Evolutionary conservation across 768 basidiomycete genomes (phyloP), one percentile per base, ranked within the genome.

Genomic region (Serendipita indica): DNA sequence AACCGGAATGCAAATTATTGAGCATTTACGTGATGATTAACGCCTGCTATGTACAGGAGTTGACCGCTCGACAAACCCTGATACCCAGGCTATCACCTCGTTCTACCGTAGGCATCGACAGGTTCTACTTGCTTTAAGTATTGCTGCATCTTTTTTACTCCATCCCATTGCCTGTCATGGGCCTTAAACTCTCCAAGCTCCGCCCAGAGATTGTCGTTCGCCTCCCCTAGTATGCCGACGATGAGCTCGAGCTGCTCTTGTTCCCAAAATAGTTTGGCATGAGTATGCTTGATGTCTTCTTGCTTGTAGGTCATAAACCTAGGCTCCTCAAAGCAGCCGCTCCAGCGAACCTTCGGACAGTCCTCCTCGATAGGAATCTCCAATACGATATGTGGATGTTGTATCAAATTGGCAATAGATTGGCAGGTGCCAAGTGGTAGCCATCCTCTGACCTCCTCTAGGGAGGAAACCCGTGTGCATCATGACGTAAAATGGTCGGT

Each of bases 321-420:
- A 22, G 25, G 16, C n/a, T 54, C 49, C n/a, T 28, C 49, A 18
- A 5, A 54, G n/a, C 32, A 54, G n/a, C 49, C 49, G 25, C 25
- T 16, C 10, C 32, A n/a, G 7, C 22, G n/a, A 54, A n/a, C 49
- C 16, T 7, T 30, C 22, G 22, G 49, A 22, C 20, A 88, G 77
- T 64, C 85, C 7, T 75, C 72, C 56, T 67, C 66, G 2, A 79
- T 71, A 5, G 87, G 86, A 13, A 78, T 72, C 7, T 77, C 67
- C 28, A 83, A 66, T 16, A 82, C 80, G 41, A 79, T 75, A 18
- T 73, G 73, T 3, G 84, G 84, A 39, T 72, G 68, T 5, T 79
- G 74, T 60, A 80, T 76, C 61, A 76, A 78, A 0, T 77, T 79
- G 60, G 74, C 67, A 30, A 74, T 71, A n/a, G 18, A 20, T 41